Percentiles rank a stretch among this genome's conserved stretches.
These are phyloP conservation scores for Arthrocladium fulminans DNA, from an alignment of 2,329 filamentous ascomycete genomes.

Conservation along the genomic window DNA sequence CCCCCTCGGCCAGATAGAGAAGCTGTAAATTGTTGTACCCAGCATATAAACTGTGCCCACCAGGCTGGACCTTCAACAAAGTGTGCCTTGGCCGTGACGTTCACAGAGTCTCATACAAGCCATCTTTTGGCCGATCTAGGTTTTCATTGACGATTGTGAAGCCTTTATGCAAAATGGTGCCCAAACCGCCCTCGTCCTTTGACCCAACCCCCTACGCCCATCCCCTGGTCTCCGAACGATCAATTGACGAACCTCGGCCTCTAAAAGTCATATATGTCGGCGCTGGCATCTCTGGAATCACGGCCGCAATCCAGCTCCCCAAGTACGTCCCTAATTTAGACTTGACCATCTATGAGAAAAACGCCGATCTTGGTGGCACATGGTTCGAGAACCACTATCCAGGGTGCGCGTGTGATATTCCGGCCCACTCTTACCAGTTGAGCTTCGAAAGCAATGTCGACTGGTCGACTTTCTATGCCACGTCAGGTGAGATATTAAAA, in stretches of 20 bases:
- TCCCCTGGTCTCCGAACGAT: conserved; percentile 19
- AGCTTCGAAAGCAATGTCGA: conserved; percentile 34
- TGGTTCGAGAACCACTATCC: conserved; percentile 36
- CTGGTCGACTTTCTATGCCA: conserved; percentile 23
- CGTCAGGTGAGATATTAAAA: conserved; percentile 19
- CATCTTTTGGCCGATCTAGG: too few relatives aligned
- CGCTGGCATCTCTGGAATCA: conserved; percentile 29
- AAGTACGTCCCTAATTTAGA: conserved; percentile 14
- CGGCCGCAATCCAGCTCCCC: conserved; percentile 18
- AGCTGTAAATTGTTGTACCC: too few relatives aligned
- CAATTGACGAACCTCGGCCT: conserved; percentile 17
- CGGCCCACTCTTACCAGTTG: conserved; percentile 41
- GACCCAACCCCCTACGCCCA: conserved; percentile 2
- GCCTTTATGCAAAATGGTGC: conserved; percentile 2
- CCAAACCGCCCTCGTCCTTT: background rate
- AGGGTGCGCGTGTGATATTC: conserved; percentile 29
- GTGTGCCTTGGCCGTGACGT: too few relatives aligned
- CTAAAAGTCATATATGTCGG: conserved; percentile 29
- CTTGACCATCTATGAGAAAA: conserved; percentile 25
- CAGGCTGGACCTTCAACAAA: too few relatives aligned
- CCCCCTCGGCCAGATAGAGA: too few relatives aligned
- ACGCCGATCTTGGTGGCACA: conserved; percentile 27
- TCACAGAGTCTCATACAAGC: too few relatives aligned
- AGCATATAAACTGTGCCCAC: too few relatives aligned
- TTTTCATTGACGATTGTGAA: too few relatives aligned